Conservation (phyloP, 202 grass and related monocot genomes). For the Setaria italica region DNA sequence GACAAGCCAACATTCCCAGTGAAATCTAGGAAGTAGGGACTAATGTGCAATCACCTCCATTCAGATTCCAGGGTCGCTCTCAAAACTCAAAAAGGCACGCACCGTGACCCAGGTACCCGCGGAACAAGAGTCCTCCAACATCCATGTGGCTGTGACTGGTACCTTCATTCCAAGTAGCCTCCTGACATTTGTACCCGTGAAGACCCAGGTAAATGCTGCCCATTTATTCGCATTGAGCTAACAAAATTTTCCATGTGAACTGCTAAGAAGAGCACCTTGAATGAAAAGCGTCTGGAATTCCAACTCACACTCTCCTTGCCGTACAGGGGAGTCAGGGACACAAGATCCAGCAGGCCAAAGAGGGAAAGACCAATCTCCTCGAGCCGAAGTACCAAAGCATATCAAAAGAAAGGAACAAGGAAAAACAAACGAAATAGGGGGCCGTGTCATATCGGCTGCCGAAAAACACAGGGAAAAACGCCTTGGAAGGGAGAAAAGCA, state of each 20-base stretch:
- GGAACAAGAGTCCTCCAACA: slow-evolving; percentile 33
- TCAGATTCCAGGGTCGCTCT: slow-evolving; percentile 41
- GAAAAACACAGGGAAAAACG: slow-evolving; percentile 40
- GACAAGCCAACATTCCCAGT: slow-evolving; percentile 41
- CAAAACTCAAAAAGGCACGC: slow-evolving; percentile 47
- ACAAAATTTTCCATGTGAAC: neutral
- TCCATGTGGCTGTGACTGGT: slow-evolving; percentile 21
- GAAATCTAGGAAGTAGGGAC: slow-evolving; percentile 36
- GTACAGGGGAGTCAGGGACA: slow-evolving; percentile 33
- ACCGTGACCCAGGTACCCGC: slow-evolving; percentile 29
- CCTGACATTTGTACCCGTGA: slow-evolving; percentile 19
- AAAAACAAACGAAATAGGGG: slow-evolving; percentile 54
- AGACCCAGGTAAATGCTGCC: neutral
- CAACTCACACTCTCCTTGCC: slow-evolving; percentile 29
- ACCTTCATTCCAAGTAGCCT: slow-evolving; percentile 16
- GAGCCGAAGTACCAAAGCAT: slow-evolving; percentile 56
- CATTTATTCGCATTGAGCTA: slow-evolving; percentile 15
- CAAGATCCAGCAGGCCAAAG: slow-evolving; percentile 49
- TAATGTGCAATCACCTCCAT: slow-evolving; percentile 42
- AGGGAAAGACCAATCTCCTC: slow-evolving; percentile 44
- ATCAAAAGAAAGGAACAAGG: slow-evolving; percentile 67
- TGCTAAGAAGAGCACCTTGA: slow-evolving; percentile 24
- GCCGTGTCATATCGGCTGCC: slow-evolving; percentile 35
- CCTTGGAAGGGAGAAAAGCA: slow-evolving; percentile 51
- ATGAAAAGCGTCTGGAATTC: slow-evolving; percentile 17